Percentiles rank a stretch among this genome's conserved stretches.
These are phyloP conservation scores for Rhodamnia argentea DNA, from an alignment of 345 rosid genomes.

Conservation along the genomic window DNA sequence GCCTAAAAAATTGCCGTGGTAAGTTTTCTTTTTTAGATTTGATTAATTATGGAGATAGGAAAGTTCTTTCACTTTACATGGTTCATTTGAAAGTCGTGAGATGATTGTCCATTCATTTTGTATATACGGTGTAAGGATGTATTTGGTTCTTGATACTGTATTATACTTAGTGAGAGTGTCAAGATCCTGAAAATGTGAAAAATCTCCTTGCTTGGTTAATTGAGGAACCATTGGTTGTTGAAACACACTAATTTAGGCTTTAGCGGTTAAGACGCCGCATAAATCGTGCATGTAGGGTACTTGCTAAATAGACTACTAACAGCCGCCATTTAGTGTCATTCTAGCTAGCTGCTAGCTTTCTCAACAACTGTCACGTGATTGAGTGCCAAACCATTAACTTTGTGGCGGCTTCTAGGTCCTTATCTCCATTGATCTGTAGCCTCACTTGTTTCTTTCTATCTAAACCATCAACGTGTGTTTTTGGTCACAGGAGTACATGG, in stretches of 20 bases:
- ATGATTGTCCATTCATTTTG: too few relatives aligned
- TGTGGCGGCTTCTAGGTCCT: background rate
- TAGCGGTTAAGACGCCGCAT: too few relatives aligned
- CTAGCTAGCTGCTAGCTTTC: background rate
- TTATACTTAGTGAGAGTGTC: background rate
- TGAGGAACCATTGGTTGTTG: background rate
- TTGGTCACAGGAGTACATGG: conserved; percentile 36
- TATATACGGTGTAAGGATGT: background rate
- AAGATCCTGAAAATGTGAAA: background rate
- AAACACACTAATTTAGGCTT: background rate
- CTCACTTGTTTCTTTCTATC: background rate
- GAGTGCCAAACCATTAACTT: background rate
- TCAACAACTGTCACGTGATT: too few relatives aligned
- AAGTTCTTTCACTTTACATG: background rate
- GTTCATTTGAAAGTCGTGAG: background rate
- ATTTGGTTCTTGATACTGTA: background rate
- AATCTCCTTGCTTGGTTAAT: background rate
- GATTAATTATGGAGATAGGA: background rate
- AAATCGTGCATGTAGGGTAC: background rate
- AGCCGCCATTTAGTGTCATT: background rate
- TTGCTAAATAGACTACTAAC: background rate
- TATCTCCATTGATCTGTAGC: background rate
- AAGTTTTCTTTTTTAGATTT: background rate
- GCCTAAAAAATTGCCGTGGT: background rate
- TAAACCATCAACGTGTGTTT: background rate